Evolutionary conservation across 2,329 filamentous ascomycete genomes (phyloP), one percentile per base, ranked within the genome.

Genomic region (Pyricularia grisea): DNA sequence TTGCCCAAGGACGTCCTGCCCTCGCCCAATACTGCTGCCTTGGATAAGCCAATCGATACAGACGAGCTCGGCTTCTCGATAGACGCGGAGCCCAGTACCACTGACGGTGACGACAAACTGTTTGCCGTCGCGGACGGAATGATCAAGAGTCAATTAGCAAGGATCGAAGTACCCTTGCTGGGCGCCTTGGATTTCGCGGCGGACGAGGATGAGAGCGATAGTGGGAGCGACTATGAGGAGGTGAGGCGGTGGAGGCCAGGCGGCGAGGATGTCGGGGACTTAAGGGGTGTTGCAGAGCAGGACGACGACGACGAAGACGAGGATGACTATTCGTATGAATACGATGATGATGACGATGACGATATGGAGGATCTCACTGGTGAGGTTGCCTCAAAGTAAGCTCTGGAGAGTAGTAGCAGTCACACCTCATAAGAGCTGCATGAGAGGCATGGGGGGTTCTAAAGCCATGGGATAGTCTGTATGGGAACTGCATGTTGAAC

Each of bases 111-210:
- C 71, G 72, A 75, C 61, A 79, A 81, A 72, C 73, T 83, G 64
- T 81, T 81, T 67, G 75, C 77, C 65, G 79, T 82, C 71, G 81
- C 81, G 66, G 81, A 83, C 72, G 79, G 81, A 70, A 75, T 84
- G 70, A 83, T 84, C 75, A 81, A 79, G 74, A 83, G 80, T 72
- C 81, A 83, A 73, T 77, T 82, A 72, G 78, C 79, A 66, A 78
- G 79, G 73, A 78, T 82, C 50, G 80, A 83, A 69, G 79, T 83
- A 70, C 81, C 81, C 60, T 74, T 83, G 69, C 75, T 83, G 74
- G 81, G 82, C 12, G 76, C 80, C 7, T 73, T 83, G 69, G 79
- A 78, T 68, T 81, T 83, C 71, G 80, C 82, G 36, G 77, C 81
- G 70, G 81, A 81, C 70, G 77, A 78, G 31, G 60, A 31, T 11